Base-by-base conservation (phyloP, 768 basidiomycete species). In the Tubosaeta sp. region DNA sequence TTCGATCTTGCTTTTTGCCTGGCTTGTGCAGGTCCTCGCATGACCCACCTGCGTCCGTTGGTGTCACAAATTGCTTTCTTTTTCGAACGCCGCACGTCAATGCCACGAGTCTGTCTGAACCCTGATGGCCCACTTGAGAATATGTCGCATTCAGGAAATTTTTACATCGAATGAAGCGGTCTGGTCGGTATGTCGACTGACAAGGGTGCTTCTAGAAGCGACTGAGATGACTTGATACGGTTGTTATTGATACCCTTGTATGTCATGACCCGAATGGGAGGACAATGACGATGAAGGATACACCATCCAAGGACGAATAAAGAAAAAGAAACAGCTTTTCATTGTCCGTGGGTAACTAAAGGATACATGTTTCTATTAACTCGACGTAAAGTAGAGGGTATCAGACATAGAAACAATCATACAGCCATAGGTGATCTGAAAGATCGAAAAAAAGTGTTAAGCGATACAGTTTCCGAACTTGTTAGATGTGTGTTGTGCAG, bases 341-440 rank as follows among this genome's bases (percentile, higher is more conserved):
- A 43, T 55, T 58, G 17, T n/a, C 45, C 38, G 25, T 53, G 63
- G 17, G 29, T 65, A 52, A 27, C 47, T 60, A 56, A 58, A 50
- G 62, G 68, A 68, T 68, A 68, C 67, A 68, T 50, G 44, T 59
- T 59, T 59, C 55, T 51, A 70, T 70, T 68, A 68, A 46, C 54
- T 46, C 52, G 55, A 50, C 51, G 50, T 70, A 68, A 31, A 55
- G 47, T 68, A 68, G 6, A 51, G 60, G 68, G 66, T 68, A 68
- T 68, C 58, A 31, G 46, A 54, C 44, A 53, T 43, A 34, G 53
- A 53, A 33, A 39, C 56, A 52, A 45, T 56, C 57, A 43, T 63
- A 65, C 49, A 59, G 39, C 32, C 65, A 62, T 67, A 47, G 39
- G 43, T 44, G 56, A 59, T 57, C 57, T 39, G 55, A 39, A 48